A percentile compares a stretch with the other conserved stretches of the same genome.
Evolutionary conservation across 2,329 filamentous ascomycete species (phyloP).

Genomic region (Xylariaceae sp.): DNA sequence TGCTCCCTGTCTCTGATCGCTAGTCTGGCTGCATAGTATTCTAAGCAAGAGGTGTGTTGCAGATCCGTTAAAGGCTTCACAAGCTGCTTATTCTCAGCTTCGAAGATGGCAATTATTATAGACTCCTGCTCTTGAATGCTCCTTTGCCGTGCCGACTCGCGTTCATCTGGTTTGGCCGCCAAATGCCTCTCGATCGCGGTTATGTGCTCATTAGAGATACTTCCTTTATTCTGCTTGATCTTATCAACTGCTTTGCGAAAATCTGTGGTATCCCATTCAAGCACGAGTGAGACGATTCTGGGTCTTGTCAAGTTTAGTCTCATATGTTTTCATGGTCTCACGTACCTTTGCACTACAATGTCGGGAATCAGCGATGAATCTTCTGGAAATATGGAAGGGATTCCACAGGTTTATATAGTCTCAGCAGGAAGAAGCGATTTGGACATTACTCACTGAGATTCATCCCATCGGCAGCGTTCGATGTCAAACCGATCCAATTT

Average conservation of each 20-base stretch:
- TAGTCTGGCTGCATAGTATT: constrained; percentile 75
- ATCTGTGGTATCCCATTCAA: constrained; percentile 75
- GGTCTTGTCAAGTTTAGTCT: constrained; percentile 14
- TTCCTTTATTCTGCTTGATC: constrained; percentile 67
- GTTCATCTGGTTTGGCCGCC: constrained; percentile 58
- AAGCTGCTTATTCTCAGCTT: constrained; percentile 54
- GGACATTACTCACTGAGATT: constrained; percentile 57
- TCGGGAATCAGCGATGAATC: neutral
- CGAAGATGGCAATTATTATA: constrained; percentile 71
- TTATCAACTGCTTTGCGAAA: constrained; percentile 70
- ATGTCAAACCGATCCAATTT: constrained; percentile 79
- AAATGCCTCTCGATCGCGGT: constrained; percentile 66
- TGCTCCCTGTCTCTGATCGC: constrained; percentile 76
- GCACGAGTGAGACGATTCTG: constrained; percentile 75
- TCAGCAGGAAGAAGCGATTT: neutral
- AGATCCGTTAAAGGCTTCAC: constrained; percentile 57
- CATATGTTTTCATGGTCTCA: neutral
- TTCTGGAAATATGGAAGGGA: too few relatives aligned
- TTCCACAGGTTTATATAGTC: too few relatives aligned
- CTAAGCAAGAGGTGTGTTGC: constrained; percentile 69
- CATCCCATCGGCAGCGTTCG: constrained; percentile 77
- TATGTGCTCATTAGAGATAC: constrained; percentile 66
- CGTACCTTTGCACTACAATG: constrained; percentile 60
- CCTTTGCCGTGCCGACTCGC: constrained; percentile 63
- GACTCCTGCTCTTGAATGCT: constrained; percentile 62